Evolutionary conservation across 192 early-diverging fungal species (phyloP).

Genomic region (Coemansia sp.): DNA sequence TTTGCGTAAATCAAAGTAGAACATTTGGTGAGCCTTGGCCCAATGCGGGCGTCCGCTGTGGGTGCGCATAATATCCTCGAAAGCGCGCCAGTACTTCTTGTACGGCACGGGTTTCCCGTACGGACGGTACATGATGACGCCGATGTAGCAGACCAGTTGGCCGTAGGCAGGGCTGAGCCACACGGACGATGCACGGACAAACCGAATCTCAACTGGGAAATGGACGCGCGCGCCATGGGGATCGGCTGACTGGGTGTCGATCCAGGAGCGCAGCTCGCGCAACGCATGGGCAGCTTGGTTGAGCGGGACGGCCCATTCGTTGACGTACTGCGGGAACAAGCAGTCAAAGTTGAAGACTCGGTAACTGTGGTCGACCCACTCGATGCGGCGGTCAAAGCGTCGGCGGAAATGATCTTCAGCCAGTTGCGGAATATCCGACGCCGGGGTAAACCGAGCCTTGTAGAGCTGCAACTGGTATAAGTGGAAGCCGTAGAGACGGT

Average conservation of each 20-base stretch:
- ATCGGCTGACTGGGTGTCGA: conserved; percentile 42
- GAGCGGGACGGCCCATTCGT: conserved; percentile 76
- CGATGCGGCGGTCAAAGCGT: conserved; percentile 50
- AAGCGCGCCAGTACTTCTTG: conserved; percentile 68
- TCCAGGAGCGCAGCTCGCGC: conserved; percentile 55
- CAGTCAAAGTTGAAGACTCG: conserved; percentile 71
- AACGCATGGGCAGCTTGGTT: conserved; percentile 60
- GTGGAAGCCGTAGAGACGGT: conserved; percentile 33
- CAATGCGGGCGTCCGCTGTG: conserved; percentile 71
- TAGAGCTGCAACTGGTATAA: conserved; percentile 61
- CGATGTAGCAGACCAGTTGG: conserved; percentile 67
- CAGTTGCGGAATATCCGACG: conserved; percentile 19
- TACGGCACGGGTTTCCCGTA: conserved; percentile 67
- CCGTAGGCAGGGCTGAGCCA: conserved; percentile 72
- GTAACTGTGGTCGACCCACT: conserved; percentile 64
- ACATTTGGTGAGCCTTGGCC: conserved; percentile 72
- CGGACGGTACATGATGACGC: conserved; percentile 74
- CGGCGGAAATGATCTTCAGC: conserved; percentile 58
- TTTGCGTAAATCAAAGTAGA: conserved; percentile 50
- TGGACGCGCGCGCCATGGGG: conserved; percentile 60
- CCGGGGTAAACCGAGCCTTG: conserved; percentile 33
- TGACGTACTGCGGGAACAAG: conserved; percentile 69
- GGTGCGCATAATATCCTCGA: conserved; percentile 70
- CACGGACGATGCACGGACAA: conserved; percentile 54
- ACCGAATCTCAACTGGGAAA: conserved; percentile 73